phyloP scores from a whole-genome alignment of 257 asterid genomes.

The Przewalskia tangutica region DNA sequence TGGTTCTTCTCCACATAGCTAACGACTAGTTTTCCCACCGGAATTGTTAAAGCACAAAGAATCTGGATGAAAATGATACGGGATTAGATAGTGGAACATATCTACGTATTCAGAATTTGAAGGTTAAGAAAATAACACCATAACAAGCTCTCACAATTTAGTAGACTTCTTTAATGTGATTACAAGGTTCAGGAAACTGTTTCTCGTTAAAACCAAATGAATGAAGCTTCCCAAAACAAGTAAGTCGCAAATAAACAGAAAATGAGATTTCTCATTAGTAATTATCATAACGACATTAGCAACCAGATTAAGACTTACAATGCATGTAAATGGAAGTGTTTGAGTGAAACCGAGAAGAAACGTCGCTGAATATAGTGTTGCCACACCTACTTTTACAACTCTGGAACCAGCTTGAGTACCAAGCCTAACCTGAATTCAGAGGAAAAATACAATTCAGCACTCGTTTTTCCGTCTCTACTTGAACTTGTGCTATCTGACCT shows the following conservation, averaged over 20 bases:
- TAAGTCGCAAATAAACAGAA: background rate
- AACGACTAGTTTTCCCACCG: constrained; percentile 44
- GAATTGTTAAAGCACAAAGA: constrained; percentile 53
- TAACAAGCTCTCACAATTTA: background rate
- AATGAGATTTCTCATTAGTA: background rate
- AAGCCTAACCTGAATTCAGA: constrained; percentile 54
- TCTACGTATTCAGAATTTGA: background rate
- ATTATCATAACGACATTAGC: background rate
- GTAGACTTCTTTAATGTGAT: background rate
- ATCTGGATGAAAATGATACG: constrained; percentile 29
- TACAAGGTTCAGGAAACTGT: background rate
- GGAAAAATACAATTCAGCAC: background rate
- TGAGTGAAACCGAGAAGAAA: constrained; percentile 47
- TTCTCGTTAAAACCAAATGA: background rate
- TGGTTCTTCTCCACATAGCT: constrained; percentile 54
- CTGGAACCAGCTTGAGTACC: constrained; percentile 58
- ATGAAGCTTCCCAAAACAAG: background rate
- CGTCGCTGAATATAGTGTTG: constrained; percentile 38
- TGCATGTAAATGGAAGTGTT: constrained; percentile 55
- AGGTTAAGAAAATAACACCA: background rate
- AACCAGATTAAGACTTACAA: constrained; percentile 28
- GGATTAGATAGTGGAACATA: background rate
- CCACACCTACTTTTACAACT: constrained; percentile 45
- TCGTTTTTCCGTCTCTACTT: background rate
- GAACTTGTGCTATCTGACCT: background rate